Evolutionary conservation across 768 basidiomycete genomes (phyloP).

Genomic region (Russula earlei): DNA sequence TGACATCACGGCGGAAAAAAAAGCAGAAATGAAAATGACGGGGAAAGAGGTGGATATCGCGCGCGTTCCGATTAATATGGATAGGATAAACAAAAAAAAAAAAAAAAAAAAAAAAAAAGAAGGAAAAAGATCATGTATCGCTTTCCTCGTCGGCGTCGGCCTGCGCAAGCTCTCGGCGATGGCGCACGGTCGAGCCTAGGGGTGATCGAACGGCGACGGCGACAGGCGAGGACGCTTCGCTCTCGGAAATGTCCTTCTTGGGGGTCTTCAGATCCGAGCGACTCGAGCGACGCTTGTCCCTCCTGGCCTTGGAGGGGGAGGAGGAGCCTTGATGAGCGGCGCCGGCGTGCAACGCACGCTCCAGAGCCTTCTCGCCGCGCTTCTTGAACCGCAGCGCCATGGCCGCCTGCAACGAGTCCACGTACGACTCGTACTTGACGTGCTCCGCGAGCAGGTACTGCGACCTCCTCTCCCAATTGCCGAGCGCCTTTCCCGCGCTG

Average conservation of each 20-base stretch:
- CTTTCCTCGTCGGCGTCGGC: neutral
- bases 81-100: too few species aligned
- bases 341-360: slow-evolving; percentile 40
- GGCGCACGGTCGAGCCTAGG: neutral
- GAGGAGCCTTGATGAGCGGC: slow-evolving; percentile 14
- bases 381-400: slow-evolving; percentile 82
- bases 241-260: slow-evolving; percentile 41
- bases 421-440: slow-evolving; percentile 92
- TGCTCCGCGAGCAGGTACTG: slow-evolving; percentile 85
- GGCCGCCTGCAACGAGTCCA: slow-evolving; percentile 77
- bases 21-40: neutral
- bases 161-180: slow-evolving; percentile 14
- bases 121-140: neutral
- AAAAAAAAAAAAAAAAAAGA: too few species aligned
- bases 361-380: slow-evolving; percentile 79
- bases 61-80: too few species aligned
- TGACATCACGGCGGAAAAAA: neutral
- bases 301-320: slow-evolving; percentile 18
- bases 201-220: neutral
- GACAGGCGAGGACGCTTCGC: slow-evolving; percentile 27
- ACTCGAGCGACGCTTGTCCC: slow-evolving; percentile 33
- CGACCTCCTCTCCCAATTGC: slow-evolving; percentile 91
- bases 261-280: too few species aligned
- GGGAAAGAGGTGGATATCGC: too few species aligned
- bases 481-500: slow-evolving; percentile 65